These are phyloP conservation scores for Penicillium sp. DNA, from an alignment of 2,329 filamentous ascomycete species.

Conservation along the genomic window DNA sequence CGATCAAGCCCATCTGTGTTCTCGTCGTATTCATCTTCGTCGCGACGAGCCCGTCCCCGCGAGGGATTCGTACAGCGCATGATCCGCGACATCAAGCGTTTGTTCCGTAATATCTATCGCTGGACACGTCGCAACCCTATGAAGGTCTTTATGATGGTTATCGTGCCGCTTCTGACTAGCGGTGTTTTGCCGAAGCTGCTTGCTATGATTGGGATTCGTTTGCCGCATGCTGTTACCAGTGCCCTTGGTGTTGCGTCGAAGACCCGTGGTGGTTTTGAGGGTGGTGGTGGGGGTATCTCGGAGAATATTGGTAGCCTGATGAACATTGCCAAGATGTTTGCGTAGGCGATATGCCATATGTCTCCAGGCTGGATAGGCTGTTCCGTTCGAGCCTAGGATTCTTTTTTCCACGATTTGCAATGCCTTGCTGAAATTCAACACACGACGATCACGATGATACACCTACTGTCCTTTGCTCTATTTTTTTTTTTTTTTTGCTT, in stretches of 20 bases:
- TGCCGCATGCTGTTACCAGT: constrained; percentile 60
- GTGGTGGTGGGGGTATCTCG: constrained; percentile 31
- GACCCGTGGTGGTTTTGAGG: constrained; percentile 14
- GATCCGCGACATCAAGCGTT: constrained; percentile 70
- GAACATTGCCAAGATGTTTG: constrained; percentile 39
- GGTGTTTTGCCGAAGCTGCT: constrained; percentile 77
- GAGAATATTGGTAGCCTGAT: constrained; percentile 33
- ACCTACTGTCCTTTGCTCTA: constrained; percentile 6
- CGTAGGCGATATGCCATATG: constrained; percentile 14
- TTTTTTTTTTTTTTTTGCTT: constrained; percentile 6
- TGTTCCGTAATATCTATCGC: constrained; percentile 75
- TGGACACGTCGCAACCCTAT: constrained; percentile 81
- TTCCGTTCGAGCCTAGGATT: background rate
- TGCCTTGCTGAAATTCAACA: background rate
- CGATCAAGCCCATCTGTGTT: constrained; percentile 48
- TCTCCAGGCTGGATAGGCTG: background rate
- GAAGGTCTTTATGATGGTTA: constrained; percentile 81
- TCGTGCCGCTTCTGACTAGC: constrained; percentile 82
- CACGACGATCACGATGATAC: constrained; percentile 25
- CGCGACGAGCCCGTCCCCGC: constrained; percentile 75
- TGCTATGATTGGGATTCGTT: constrained; percentile 71
- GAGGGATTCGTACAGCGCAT: constrained; percentile 72
- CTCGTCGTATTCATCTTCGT: constrained; percentile 63
- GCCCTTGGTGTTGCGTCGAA: constrained; percentile 34
- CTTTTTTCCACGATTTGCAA: background rate